These are phyloP conservation scores for Pythium plurisporium DNA, from an alignment of 352 stramenopile species.

Conservation along the genomic window DNA sequence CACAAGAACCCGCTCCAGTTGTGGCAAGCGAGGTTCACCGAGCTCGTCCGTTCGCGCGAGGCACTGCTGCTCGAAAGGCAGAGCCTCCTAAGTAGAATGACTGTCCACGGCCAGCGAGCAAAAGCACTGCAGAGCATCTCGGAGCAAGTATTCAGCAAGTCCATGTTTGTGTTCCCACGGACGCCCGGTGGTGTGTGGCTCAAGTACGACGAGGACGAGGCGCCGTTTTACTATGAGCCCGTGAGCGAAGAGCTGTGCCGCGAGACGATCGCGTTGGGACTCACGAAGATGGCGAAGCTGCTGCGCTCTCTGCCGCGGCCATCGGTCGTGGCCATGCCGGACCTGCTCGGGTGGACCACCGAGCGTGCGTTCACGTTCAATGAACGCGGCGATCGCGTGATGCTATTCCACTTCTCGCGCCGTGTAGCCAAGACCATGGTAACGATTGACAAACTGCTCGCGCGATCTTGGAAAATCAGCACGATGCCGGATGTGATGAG, in stretches of 20 bases:
- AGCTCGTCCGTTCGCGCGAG: conserved; percentile 18
- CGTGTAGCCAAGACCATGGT: not conserved
- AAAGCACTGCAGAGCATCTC: conserved; percentile 20
- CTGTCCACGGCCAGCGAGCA: conserved; percentile 11
- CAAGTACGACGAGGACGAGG: conserved; percentile 18
- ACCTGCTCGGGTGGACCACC: conserved; percentile 15
- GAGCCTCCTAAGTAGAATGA: not conserved
- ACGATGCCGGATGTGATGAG: conserved; percentile 14
- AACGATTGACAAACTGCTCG: conserved; percentile 5
- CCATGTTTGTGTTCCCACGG: conserved; percentile 20
- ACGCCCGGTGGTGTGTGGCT: conserved; percentile 20
- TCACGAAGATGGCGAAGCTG: conserved; percentile 18
- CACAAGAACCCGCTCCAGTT: not conserved
- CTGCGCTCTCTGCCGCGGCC: conserved; percentile 3
- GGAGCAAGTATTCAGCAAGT: conserved; percentile 16
- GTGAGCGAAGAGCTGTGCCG: conserved; percentile 13
- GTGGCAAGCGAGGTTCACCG: conserved; percentile 12
- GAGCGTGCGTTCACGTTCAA: conserved; percentile 9
- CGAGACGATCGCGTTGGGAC: conserved; percentile 11
- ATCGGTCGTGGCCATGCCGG: not conserved
- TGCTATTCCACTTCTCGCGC: conserved; percentile 18
- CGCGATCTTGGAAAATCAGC: conserved; percentile 19
- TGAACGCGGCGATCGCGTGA: conserved; percentile 10
- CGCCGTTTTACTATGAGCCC: conserved; percentile 22
- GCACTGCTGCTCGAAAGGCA: conserved; percentile 10